Evolutionary conservation across 2,329 filamentous ascomycete species (phyloP), one percentile per base, ranked within the genome.

Genomic region (Pestalotiopsis sp.): DNA sequence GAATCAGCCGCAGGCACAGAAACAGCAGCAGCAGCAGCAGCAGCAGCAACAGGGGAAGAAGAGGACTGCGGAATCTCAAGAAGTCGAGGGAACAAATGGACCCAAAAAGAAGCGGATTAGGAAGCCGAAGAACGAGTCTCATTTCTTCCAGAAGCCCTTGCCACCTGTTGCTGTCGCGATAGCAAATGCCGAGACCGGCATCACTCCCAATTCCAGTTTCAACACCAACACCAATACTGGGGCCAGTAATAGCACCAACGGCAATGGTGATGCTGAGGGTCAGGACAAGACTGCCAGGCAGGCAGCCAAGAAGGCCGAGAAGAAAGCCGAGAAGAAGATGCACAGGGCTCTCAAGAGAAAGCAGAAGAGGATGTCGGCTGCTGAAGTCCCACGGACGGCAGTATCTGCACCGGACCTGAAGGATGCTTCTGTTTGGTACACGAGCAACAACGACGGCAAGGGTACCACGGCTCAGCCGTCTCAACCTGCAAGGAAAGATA

Each of bases 341-440:
- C 65, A 24, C 11, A 56, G 38, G 26, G n/a, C 44, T 10, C 20
- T 60, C 14, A 67, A 26, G 44, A 56, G 61, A 17, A 39, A 17
- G 40, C 44, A 48, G 20, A 39, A 62, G 14, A 38, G 38, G 40
- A 24, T 20, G 30, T 24, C 30, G 26, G 20, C 22, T 11, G n/a
- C 20, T 26, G 17, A 13, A 38, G 13, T 44, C 30, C 63, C 44
- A 20, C 14, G 14, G 13, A 38, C 22, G 9, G 30, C 35, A 17
- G 35, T 13, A 4, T 55, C 64, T 24, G 44, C 64, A 4, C 62
- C 61, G 11, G 60, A 55, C 14, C 56, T 70, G 4, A 52, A 65
- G 14, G 64, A 67, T 4, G 59, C 66, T 17, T 39, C 60, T 17
- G 22, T 56, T 2, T 70, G 68, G 67, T 70, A 70, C 22, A 22